Evolutionary conservation across 116 monocot species (phyloP), one percentile per base, ranked within the genome.

Genomic region (Iris pallida): DNA sequence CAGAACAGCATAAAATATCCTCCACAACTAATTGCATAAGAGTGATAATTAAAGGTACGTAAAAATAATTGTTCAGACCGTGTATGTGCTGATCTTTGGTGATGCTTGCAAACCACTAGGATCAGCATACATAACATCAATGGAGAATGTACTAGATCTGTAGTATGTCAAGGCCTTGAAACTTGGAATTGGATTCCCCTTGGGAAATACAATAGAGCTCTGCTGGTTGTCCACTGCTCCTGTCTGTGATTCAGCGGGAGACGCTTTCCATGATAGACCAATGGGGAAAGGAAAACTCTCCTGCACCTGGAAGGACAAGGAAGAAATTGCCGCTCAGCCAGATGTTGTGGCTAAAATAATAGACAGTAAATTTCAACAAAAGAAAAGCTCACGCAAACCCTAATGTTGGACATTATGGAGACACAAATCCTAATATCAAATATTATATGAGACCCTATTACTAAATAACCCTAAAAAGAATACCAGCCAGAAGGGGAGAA

Each of bases 251-350:
- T 85, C 81, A 30, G 74, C 14, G 17, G 68, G 57, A 71, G 78
- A 55, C 19, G 61, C 83, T 68, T 83, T 92, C 85, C 92, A 97
- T 43, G 81, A 71, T 57, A 97, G 70, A 20, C 79, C 89, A 68
- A 92, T 82, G 16, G 89, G 47, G 59, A 83, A 97, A 45, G 92
- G 92, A 57, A 89, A 87, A 61, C 79, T 85, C 47, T 97, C 90
- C 42, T 91, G 73, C 65, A 97, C 89, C 97, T 95, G 40, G 47
- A 61, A 69, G 64, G 12, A 42, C 30, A 30, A 30, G 0, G 30
- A 30, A 30, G 30, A 30, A 30, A 30, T 30, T 30, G 30, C 30
- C 30, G 30, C 30, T 30, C 30, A 30, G 30, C 30, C 3, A 30
- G 30, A 30, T 30, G 30, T 30, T 30, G 30, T 30, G 30, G 30